Evolutionary conservation across 805 yeast species (phyloP), one percentile per base, ranked within the genome.

Genomic region (Wickerhamiella spandovensis): DNA sequence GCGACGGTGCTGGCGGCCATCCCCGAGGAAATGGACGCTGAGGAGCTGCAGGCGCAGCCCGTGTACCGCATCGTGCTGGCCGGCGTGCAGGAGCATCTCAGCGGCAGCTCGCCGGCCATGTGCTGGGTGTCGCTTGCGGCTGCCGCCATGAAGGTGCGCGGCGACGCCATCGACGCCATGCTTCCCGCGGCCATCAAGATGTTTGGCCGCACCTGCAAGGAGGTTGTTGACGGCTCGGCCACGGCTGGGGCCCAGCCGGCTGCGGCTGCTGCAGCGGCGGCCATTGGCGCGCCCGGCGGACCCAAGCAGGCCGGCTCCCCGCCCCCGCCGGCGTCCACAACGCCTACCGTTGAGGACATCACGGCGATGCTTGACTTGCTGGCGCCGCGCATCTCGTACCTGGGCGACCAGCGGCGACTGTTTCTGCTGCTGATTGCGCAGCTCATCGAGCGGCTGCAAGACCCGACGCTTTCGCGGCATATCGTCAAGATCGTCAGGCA

Each of bases 351-450:
- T 12, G 42, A 42, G 39, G 67, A 88, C 35, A 68, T 92, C 44
- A 87, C 83, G 52, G 84, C 83, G 63, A 78, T 87, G 23, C 69
- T 92, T 48, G 81, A 82, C 55, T 73, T 90, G 48, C 79, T 90
- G 1, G 79, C 95, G 0, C 75, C 77, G 72, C 77, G 97, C 56
- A 85, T 92, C 5, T 78, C 94, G 0, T 75, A 77, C n/a, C 70
- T 94, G 23, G 97, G 95, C 5, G 99, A 92, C 58, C 95, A 90
- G 60, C 77, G 98, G 53, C 75, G 98, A 48, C 80, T 89, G 23
- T 92, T 89, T 63, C 67, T 92, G 54, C 81, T 95, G 0, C 70
- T 89, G 6, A 72, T 92, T 50, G 96, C 95, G 0, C 95, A 90
- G 57, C 71, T 90, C 55, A 84, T 92, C 55, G 98, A 92, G 58